phyloP scores from a whole-genome alignment of 2,329 filamentous ascomycete species.

The Fragosphaeria purpurea region DNA sequence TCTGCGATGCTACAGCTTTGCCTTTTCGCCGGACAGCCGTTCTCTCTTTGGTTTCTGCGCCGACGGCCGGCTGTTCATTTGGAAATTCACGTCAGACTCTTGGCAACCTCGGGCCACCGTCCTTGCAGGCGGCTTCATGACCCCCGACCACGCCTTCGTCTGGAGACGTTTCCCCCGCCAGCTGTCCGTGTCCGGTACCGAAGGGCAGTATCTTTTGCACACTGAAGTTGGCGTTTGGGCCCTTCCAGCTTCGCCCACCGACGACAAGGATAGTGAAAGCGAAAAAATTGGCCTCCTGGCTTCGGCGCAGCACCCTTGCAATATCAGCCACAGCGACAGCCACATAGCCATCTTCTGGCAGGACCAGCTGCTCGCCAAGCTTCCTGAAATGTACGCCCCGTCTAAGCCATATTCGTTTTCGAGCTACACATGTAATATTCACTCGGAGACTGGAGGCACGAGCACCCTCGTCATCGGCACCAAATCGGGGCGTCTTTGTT shows the following conservation, averaged over 20 bases:
- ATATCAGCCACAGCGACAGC: neutral
- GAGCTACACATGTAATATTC: neutral
- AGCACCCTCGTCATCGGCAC: too few species aligned
- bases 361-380: neutral
- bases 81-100: neutral
- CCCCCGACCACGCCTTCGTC: neutral
- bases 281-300: neutral
- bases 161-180: neutral
- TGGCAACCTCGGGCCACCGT: neutral
- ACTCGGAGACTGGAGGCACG: too few species aligned
- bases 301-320: conserved; percentile 1
- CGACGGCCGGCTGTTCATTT: neutral
- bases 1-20: neutral
- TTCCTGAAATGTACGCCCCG: neutral
- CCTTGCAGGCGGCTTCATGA: neutral
- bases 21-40: conserved; percentile 2
- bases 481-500: too few species aligned
- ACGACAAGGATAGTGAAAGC: neutral
- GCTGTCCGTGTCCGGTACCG: neutral
- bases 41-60: conserved; percentile 1
- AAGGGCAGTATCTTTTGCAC: conserved; percentile 3
- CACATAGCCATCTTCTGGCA: conserved; percentile 4
- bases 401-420: neutral
- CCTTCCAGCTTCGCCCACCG: neutral
- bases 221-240: conserved; percentile 3